Evolutionary conservation across 2,329 filamentous ascomycete species (phyloP).

Genomic region (Aureobasidium sp.): DNA sequence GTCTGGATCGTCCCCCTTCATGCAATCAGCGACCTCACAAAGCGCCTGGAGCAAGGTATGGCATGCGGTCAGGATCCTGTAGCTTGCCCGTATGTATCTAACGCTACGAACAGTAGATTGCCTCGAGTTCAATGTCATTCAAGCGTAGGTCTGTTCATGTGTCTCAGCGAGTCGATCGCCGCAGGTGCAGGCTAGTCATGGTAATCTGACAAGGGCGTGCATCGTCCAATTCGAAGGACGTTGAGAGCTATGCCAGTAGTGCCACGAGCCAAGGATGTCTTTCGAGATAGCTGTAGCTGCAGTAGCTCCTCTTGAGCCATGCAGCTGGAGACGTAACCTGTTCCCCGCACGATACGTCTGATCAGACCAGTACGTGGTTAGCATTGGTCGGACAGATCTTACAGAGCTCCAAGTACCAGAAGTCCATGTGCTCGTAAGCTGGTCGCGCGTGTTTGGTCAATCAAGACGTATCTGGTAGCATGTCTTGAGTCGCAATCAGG

Average conservation of each 20-base stretch:
- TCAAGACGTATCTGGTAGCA: background rate
- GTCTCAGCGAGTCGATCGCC: background rate
- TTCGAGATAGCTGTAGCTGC: background rate
- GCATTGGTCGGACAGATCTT: background rate
- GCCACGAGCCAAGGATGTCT: background rate
- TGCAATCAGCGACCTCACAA: background rate
- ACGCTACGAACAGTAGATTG: background rate
- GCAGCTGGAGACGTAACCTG: background rate
- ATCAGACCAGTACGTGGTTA: background rate
- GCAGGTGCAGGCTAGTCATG: background rate
- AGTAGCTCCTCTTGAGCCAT: background rate
- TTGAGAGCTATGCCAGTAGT: background rate
- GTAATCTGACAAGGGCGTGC: background rate
- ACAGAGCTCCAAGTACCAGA: background rate
- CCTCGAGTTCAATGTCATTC: background rate
- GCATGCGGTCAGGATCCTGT: background rate
- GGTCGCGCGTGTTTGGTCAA: background rate
- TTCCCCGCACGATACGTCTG: constrained; percentile 4
- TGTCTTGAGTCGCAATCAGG: background rate
- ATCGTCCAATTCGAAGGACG: background rate
- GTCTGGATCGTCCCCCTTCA: background rate
- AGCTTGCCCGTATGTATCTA: background rate
- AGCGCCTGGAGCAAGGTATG: background rate
- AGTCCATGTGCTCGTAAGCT: background rate
- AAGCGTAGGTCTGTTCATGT: background rate